Evolutionary conservation across 306 rosid species (phyloP), one percentile per base, ranked within the genome.

Genomic region (Fragaria ananassa): DNA sequence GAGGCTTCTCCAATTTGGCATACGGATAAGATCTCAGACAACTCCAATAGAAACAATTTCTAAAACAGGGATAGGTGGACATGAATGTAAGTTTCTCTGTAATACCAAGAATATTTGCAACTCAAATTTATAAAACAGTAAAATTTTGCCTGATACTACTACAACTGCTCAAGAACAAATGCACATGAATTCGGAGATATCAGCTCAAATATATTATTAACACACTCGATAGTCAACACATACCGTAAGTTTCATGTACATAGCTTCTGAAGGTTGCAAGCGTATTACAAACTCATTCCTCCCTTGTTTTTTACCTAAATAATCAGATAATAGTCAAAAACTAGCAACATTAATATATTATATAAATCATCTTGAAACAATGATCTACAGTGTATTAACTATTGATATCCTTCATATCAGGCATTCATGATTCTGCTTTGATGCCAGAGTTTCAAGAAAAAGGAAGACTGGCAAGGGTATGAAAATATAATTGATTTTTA

Each of bases 271-370:
- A 77, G 97, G 97, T 69, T 92, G 97, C 72, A 92, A 81, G 70
- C 96, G 92, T 68, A 92, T 92, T 31, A 92, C 97, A 76, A 90
- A 88, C 89, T 92, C 97, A 77, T 92, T 92, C 79, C 97, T 92
- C 62, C 97, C 99, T 79, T 92, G 99, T 72, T 82, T 92, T 73
- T 91, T 79, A 78, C 99, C 99, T 92, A 63, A 81, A 84, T 44
- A 82, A 61, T n/a, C 46, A 82, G 61, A 82, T 13, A 50, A n/a
- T 11, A 12, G 57, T 56, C 56, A 61, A 23, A 37, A 73, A 37
- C 51, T 39, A 39, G 10, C 39, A 23, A 72, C 49, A 72, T 9
- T 18, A 37, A 14, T 10, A 41, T 54, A 57, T 19, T 8, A 57
- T 23, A 50, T 4, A 31, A 53, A 19, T 19, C 64, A 71, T 53